phyloP scores from a whole-genome alignment of 306 rosid genomes.

The Quercus wislizeni region DNA sequence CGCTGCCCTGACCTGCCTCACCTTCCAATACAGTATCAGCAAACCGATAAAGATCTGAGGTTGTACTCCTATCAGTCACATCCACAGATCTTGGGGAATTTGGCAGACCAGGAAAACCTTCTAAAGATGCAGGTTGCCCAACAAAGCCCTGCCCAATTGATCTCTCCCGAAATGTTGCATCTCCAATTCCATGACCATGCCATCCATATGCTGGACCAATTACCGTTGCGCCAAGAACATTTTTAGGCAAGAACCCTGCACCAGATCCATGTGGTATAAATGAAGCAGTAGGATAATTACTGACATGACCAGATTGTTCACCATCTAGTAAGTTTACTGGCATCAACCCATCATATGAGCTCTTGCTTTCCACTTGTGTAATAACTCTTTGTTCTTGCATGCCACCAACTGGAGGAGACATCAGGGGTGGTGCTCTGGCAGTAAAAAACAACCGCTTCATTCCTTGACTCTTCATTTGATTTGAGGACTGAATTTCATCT shows the following conservation, averaged over 20 bases:
- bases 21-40: slow-evolving; percentile 49
- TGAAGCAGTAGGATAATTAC: slow-evolving; percentile 31
- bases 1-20: slow-evolving; percentile 23
- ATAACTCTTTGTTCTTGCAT: slow-evolving; percentile 43
- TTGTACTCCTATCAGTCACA: slow-evolving; percentile 21
- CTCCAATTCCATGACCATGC: slow-evolving; percentile 48
- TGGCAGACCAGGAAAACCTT: slow-evolving; percentile 28
- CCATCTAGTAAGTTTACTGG: slow-evolving; percentile 19
- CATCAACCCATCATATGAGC: slow-evolving; percentile 36
- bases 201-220: slow-evolving; percentile 30
- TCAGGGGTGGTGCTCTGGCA: slow-evolving; percentile 24
- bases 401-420: slow-evolving; percentile 28
- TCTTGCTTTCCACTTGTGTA: slow-evolving; percentile 28
- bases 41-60: slow-evolving; percentile 55
- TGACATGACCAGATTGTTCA: slow-evolving; percentile 31
- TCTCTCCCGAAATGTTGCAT: slow-evolving; percentile 35
- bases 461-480: slow-evolving; percentile 28
- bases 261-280: slow-evolving; percentile 33
- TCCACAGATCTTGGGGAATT: slow-evolving; percentile 23
- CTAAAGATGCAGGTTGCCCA: slow-evolving; percentile 31
- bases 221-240: slow-evolving; percentile 25
- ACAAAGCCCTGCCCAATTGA: slow-evolving; percentile 30
- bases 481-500: slow-evolving; percentile 27
- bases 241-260: slow-evolving; percentile 30
- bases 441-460: slow-evolving; percentile 34